Conservation (phyloP, 2,329 filamentous ascomycete genomes). For the Alternaria sp. region DNA sequence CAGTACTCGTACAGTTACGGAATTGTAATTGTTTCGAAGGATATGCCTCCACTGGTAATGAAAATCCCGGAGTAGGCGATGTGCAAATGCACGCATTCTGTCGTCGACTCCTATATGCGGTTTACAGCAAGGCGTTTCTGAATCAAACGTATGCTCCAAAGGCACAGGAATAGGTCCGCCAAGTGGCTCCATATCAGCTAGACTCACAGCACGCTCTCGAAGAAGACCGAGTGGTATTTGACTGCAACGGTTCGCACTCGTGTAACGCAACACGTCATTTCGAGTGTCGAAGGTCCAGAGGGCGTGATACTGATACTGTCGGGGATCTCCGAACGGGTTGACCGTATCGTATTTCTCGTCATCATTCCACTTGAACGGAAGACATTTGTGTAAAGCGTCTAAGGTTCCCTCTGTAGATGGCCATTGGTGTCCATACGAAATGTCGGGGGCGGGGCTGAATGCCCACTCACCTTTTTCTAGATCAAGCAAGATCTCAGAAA, state of each 20-base stretch:
- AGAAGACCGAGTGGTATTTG: conserved; percentile 3
- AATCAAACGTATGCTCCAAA: background rate
- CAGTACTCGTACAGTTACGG: background rate
- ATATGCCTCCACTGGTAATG: conserved; percentile 5
- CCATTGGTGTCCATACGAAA: background rate
- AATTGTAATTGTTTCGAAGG: conserved; percentile 4
- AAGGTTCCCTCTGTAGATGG: background rate
- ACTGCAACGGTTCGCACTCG: background rate
- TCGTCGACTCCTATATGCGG: conserved; percentile 1
- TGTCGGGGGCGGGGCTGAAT: background rate
- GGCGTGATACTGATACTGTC: background rate
- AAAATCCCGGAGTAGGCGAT: conserved; percentile 6
- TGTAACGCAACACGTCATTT: conserved; percentile 6
- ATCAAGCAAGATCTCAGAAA: conserved; percentile 18
- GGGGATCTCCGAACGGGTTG: conserved; percentile 3
- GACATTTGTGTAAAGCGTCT: background rate
- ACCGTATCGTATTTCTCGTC: conserved; percentile 2
- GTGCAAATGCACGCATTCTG: conserved; percentile 5
- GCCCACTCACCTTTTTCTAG: conserved; percentile 14
- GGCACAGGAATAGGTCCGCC: conserved; percentile 1
- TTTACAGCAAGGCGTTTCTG: conserved; percentile 3
- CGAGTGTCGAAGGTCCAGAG: conserved; percentile 8
- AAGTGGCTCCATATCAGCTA: conserved; percentile 1
- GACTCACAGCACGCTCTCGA: conserved; percentile 2
- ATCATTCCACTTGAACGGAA: background rate